Evolutionary conservation across 805 yeast species (phyloP).

Genomic region (Lachancea cidri): DNA sequence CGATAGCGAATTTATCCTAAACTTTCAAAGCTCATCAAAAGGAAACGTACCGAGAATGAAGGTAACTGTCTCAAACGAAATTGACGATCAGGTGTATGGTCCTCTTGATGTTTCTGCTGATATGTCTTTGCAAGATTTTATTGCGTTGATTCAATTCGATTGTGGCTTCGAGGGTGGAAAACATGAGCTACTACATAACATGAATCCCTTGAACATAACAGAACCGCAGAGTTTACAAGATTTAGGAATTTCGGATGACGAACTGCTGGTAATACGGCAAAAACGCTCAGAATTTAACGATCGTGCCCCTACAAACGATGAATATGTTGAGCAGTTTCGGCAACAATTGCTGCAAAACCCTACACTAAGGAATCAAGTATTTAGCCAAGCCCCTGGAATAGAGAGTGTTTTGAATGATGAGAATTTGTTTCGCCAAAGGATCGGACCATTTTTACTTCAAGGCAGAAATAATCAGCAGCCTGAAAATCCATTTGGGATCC

Average conservation of each 20-base stretch:
- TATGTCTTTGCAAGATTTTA: slow-evolving; percentile 59
- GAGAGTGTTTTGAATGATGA: slow-evolving; percentile 44
- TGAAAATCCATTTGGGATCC: slow-evolving; percentile 32
- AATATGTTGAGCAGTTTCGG: slow-evolving; percentile 43
- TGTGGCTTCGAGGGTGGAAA: slow-evolving; percentile 43
- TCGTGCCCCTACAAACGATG: slow-evolving; percentile 14
- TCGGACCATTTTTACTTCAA: slow-evolving; percentile 34
- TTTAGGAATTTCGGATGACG: slow-evolving; percentile 51
- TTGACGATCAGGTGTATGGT: slow-evolving; percentile 43
- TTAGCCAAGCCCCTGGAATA: slow-evolving; percentile 42
- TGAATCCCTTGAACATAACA: slow-evolving; percentile 33
- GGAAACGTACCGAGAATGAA: slow-evolving; percentile 35
- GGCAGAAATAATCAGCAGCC: slow-evolving; percentile 21
- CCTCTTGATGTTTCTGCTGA: slow-evolving; percentile 60
- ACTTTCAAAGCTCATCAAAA: not conserved
- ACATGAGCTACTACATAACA: slow-evolving; percentile 48
- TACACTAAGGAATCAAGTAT: slow-evolving; percentile 33
- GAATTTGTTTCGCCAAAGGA: slow-evolving; percentile 40
- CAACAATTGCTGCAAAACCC: slow-evolving; percentile 44
- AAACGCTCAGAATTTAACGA: slow-evolving; percentile 11
- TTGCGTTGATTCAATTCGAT: slow-evolving; percentile 70
- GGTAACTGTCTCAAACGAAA: slow-evolving; percentile 45
- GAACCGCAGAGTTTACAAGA: slow-evolving; percentile 39
- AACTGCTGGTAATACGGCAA: slow-evolving; percentile 44
- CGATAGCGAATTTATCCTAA: no score